A percentile compares a stretch with the other conserved stretches of the same genome.
Evolutionary conservation across 1,284 basidiomycete species (phyloP).

Genomic region (Hemileia vastatrix): DNA sequence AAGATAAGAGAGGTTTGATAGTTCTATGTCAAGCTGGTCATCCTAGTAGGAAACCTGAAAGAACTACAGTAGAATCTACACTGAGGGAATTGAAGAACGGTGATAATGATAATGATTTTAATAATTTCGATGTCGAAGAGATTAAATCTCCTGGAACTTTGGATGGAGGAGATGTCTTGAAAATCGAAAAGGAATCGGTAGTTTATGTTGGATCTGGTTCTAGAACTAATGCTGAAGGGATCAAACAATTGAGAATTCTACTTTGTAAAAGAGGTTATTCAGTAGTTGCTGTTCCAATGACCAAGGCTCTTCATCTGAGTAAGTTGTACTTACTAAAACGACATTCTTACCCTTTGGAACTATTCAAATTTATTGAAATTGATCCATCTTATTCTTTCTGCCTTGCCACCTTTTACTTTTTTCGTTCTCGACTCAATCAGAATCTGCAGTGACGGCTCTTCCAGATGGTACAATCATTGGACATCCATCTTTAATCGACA

Average conservation of each 20-base stretch:
- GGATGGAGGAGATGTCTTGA: slow-evolving; percentile 28
- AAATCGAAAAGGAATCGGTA: slow-evolving; percentile 10
- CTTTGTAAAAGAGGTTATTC: slow-evolving; percentile 7
- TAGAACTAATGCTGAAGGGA: slow-evolving; percentile 23
- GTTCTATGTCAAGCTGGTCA: slow-evolving; percentile 19
- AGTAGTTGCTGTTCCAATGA: slow-evolving; percentile 22
- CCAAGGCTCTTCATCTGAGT: slow-evolving; percentile 28
- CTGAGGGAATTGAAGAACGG: neutral
- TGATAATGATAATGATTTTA: neutral
- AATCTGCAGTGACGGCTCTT: too few species aligned
- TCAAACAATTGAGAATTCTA: slow-evolving; percentile 14
- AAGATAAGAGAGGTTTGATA: neutral
- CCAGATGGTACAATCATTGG: too few species aligned
- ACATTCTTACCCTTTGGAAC: too few species aligned
- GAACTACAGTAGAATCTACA: neutral
- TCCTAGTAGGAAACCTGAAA: slow-evolving; percentile 11
- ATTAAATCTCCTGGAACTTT: slow-evolving; percentile 24
- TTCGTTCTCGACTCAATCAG: too few species aligned
- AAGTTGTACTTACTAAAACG: too few species aligned
- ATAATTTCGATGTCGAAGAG: neutral
- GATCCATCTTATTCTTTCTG: too few species aligned
- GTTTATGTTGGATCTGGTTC: slow-evolving; percentile 22
- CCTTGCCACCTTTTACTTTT: too few species aligned
- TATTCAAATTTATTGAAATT: too few species aligned
- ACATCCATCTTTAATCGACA: too few species aligned